Conservation (phyloP, 257 asterid species). For the Gardenia jasminoides region DNA sequence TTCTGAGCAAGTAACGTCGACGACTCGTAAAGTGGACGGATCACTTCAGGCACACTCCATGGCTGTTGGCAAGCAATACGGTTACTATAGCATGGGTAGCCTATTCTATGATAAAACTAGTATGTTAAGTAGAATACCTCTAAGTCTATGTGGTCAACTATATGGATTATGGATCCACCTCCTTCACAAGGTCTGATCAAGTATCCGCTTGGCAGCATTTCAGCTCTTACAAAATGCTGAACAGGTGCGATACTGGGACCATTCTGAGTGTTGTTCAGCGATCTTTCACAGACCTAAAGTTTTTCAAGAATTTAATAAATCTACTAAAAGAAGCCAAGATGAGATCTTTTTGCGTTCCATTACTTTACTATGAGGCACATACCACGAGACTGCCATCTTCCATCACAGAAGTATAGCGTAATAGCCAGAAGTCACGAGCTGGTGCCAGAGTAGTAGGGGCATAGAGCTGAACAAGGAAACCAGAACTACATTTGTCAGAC, state of each 20-base stretch:
- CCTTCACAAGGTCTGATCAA: slow-evolving; percentile 96
- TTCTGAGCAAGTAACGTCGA: slow-evolving; percentile 84
- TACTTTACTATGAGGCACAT: slow-evolving; percentile 4
- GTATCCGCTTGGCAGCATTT: slow-evolving; percentile 92
- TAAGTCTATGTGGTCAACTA: slow-evolving; percentile 87
- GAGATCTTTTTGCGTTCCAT: background rate
- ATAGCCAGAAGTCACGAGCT: slow-evolving; percentile 95
- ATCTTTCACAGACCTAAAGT: slow-evolving; percentile 81
- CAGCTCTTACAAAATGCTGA: slow-evolving; percentile 84
- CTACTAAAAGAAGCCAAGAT: background rate
- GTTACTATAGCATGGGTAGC: slow-evolving; percentile 9
- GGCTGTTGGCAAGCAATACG: slow-evolving; percentile 46
- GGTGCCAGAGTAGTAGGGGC: slow-evolving; percentile 94
- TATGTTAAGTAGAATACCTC: slow-evolving; percentile 48
- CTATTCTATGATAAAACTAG: background rate
- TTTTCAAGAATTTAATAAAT: background rate
- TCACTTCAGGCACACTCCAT: slow-evolving; percentile 96
- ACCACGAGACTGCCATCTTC: slow-evolving; percentile 99
- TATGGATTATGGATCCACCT: slow-evolving; percentile 91
- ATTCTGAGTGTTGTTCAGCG: slow-evolving; percentile 90
- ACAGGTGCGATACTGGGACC: slow-evolving; percentile 96
- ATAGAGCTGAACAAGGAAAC: slow-evolving; percentile 54
- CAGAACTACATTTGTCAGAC: background rate
- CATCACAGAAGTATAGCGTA: slow-evolving; percentile 91
- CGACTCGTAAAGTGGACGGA: slow-evolving; percentile 90